A percentile compares a stretch with the other conserved stretches of the same genome.
Evolutionary conservation across 2,329 filamentous ascomycete species (phyloP).

Genomic region (Colletotrichum scovillei): DNA sequence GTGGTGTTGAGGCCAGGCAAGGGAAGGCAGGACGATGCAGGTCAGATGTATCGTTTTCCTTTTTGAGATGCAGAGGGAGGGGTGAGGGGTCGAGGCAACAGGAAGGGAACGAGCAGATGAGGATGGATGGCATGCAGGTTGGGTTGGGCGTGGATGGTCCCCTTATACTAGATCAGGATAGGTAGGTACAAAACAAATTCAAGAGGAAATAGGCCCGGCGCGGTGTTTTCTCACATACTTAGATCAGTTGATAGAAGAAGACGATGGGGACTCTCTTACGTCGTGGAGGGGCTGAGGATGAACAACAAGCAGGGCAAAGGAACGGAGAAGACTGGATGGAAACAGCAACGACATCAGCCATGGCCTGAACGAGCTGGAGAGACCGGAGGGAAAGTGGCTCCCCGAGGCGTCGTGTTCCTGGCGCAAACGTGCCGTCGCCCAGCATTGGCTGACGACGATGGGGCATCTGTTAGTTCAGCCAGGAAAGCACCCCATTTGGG

Average conservation of each 20-base stretch:
- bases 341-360: constrained; percentile 8
- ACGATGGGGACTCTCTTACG: not conserved
- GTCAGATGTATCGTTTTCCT: constrained; percentile 32
- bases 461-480: constrained; percentile 17
- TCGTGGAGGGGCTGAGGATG: not conserved
- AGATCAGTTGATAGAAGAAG: not conserved
- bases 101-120: constrained; percentile 13
- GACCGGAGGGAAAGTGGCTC: not conserved
- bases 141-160: constrained; percentile 11
- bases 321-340: constrained; percentile 18
- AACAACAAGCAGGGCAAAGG: not conserved
- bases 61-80: constrained; percentile 26
- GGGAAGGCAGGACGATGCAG: constrained; percentile 26
- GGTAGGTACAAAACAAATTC: constrained; percentile 2
- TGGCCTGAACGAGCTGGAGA: constrained; percentile 10
- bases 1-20: constrained; percentile 11
- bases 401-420: constrained; percentile 31
- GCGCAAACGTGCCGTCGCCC: constrained; percentile 33
- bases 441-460: constrained; percentile 36
- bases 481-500: constrained; percentile 9
- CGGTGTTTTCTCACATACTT: not conserved
- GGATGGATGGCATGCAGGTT: constrained; percentile 25
- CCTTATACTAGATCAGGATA: constrained; percentile 32
- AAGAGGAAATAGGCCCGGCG: not conserved
- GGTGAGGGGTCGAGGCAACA: constrained; percentile 22